Evolutionary conservation across 2,329 filamentous ascomycete genomes (phyloP).

Genomic region (Teratosphaeria destructans): DNA sequence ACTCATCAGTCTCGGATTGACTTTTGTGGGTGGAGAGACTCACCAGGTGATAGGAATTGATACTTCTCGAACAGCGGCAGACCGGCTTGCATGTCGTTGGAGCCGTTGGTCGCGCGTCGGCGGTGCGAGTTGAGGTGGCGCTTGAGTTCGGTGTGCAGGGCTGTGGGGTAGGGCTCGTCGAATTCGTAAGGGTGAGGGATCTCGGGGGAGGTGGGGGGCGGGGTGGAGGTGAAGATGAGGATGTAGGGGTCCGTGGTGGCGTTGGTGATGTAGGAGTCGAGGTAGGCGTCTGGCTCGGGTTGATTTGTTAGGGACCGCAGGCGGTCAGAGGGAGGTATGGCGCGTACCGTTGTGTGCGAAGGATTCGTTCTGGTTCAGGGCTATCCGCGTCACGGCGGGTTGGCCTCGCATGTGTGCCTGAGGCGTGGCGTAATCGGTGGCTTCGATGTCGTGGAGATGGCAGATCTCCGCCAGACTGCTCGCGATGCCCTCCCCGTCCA

Average conservation of each 20-base stretch:
- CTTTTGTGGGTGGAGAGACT: conserved; percentile 18
- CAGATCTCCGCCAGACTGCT: conserved; percentile 38
- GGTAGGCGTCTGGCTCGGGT: conserved; percentile 1
- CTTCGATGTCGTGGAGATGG: conserved; percentile 5
- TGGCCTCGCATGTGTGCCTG: neutral
- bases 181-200: conserved; percentile 48
- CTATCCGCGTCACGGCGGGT: neutral
- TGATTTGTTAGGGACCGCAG: neutral
- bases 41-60: conserved; percentile 84
- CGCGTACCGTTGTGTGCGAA: neutral
- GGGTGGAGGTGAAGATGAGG: conserved; percentile 1
- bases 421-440: neutral
- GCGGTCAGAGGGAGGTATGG: neutral
- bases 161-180: conserved; percentile 50
- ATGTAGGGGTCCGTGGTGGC: neutral
- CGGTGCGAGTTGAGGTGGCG: conserved; percentile 39
- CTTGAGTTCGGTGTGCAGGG: conserved; percentile 64
- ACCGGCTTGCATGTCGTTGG: conserved; percentile 23
- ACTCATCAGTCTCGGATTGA: neutral
- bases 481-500: conserved; percentile 36
- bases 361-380: neutral
- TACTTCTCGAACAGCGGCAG: conserved; percentile 77
- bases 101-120: conserved; percentile 20
- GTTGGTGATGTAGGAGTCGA: neutral
- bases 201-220: neutral